phyloP scores from a whole-genome alignment of 2,329 filamentous ascomycete species.

The Leptosphaerulina australis region DNA sequence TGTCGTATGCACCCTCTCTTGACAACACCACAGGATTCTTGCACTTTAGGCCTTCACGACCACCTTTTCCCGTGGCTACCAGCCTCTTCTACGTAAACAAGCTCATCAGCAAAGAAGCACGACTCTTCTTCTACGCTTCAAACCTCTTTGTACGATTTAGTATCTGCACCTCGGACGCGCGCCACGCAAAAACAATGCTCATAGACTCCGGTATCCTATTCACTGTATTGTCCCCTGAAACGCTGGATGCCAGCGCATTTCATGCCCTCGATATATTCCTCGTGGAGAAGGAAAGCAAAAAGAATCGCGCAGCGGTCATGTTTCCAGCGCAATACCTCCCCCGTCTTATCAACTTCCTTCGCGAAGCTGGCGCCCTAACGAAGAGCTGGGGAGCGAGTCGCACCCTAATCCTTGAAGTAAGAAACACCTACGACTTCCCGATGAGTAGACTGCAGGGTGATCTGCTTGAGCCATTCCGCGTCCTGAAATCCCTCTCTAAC shows the following conservation, averaged over 20 bases:
- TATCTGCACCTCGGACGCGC: slow-evolving; percentile 34
- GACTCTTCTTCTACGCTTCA: slow-evolving; percentile 40
- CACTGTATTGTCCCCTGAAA: slow-evolving; percentile 15
- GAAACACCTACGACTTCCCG: slow-evolving; percentile 35
- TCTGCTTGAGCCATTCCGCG: slow-evolving; percentile 40
- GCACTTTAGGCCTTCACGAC: slow-evolving; percentile 37
- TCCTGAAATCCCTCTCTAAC: slow-evolving; percentile 30
- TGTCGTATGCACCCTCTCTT: slow-evolving; percentile 40
- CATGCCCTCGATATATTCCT: slow-evolving; percentile 41
- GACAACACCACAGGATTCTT: slow-evolving; percentile 23
- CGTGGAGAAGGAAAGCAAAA: slow-evolving; percentile 36
- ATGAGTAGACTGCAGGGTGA: slow-evolving; percentile 40
- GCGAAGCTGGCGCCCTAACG: slow-evolving; percentile 30
- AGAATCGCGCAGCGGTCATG: slow-evolving; percentile 37
- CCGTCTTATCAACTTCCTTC: slow-evolving; percentile 43
- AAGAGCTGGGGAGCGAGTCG: slow-evolving; percentile 33
- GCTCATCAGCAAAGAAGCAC: slow-evolving; percentile 29
- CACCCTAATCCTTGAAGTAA: slow-evolving; percentile 28
- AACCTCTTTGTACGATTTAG: slow-evolving; percentile 40
- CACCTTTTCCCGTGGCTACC: slow-evolving; percentile 34
- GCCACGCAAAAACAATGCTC: slow-evolving; percentile 42
- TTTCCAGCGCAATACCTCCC: slow-evolving; percentile 47
- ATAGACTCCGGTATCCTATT: slow-evolving; percentile 43
- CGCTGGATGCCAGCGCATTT: slow-evolving; percentile 16
- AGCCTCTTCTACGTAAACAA: slow-evolving; percentile 39